Evolutionary conservation across 306 rosid genomes (phyloP), one percentile per base, ranked within the genome.

Genomic region (Corylus heterophylla): DNA sequence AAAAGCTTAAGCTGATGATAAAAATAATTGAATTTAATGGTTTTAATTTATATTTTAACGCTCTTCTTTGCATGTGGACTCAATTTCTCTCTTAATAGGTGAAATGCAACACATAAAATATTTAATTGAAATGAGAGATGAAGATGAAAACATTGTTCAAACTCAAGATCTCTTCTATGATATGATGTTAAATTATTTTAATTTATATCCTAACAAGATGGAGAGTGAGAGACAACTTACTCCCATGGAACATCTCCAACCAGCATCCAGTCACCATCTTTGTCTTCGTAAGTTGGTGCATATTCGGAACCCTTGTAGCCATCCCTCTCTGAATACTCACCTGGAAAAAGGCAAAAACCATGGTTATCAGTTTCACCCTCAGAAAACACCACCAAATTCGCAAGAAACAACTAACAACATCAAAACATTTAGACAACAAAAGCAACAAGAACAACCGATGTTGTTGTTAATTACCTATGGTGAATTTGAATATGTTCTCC

Each of bases 221-320:
- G 58, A 76, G 45, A 56, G 20, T 52, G 49, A 80, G 54, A 81
- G 48, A 75, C 47, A 80, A 63, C 97, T 86, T 90, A 92, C 96
- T 94, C 90, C 98, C 97, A 94, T 56, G 95, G 98, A 86, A 94
- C 98, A 87, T 94, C 98, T 86, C 97, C 98, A 75, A 92, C 94
- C 37, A 94, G 88, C 98, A 94, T 94, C 98, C 93, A 94, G 39
- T 94, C 98, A 49, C 94, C 97, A 58, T 94, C 98, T 83, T 89
- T 94, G 83, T 94, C 98, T 79, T 94, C 92, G 71, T 94, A 94
- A 29, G 98, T 94, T 31, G 98, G 98, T 77, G 76, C 93, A 84
- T 74, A 91, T 44, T 92, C 94, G 50, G 97, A 94, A 74, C 97
- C 98, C 76, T 92, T 90, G 66, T 90, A 94, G 52, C 97, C 97